Base-by-base conservation (phyloP, 768 basidiomycete species). In the Ephemerocybe angulata region DNA sequence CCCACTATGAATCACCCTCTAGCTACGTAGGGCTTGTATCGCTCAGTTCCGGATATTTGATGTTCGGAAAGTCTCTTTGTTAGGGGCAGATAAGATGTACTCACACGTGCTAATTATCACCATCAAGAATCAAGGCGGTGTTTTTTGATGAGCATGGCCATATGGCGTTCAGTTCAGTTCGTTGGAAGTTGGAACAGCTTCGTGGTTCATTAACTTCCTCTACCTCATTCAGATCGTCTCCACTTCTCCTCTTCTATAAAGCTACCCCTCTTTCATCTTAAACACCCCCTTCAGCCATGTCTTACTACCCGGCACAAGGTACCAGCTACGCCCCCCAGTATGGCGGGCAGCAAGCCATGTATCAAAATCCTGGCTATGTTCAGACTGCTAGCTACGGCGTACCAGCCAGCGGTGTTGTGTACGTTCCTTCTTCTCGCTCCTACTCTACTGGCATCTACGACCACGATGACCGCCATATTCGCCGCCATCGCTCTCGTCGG, bases 281-380 rank as follows among this genome's bases (percentile, higher is more conserved):
- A 21, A 44, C 35, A 33, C 33, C 29, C 50, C 41, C 53, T 56
- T 19, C 38, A 13, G 38, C 15, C n/a, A n/a, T n/a, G n/a, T n/a
- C n/a, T n/a, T n/a, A n/a, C n/a, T 19, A 41, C 38, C 38, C 15
- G 7, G 21, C 60, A 38, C 56, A 68, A 73, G 72, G 68, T 24
- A 31, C 67, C 54, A 76, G 76, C 66, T 74, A 75, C 63, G 73
- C 74, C 30, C 67, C 74, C 47, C 72, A 72, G 67, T 58, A 25
- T 58, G 62, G 37, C 66, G 41, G 41, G 15, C 15, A 19, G 52
- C 70, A 71, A 17, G 65, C 70, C 29, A 67, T 70, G 37, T 73
- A 73, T 58, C 47, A 69, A 24, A 60, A 48, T 13, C 17, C 46
- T 7, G 27, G 54, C 46, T 55, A 55, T 27, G 24, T 24, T 4